Evolutionary conservation across 768 basidiomycete genomes (phyloP).

Genomic region (Amylocystis lapponica): DNA sequence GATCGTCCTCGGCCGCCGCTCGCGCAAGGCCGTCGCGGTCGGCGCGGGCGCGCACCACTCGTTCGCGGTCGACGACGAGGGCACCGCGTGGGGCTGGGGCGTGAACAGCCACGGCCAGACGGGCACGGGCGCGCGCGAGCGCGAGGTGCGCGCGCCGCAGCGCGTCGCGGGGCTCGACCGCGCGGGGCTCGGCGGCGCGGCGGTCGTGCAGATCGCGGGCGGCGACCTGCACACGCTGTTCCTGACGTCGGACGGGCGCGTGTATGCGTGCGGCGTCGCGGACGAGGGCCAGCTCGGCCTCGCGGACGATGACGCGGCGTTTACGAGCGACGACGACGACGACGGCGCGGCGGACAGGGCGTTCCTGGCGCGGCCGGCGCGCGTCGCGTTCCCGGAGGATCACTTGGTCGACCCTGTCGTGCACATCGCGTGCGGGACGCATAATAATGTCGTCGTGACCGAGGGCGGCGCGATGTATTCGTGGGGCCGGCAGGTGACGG

Average conservation of each 20-base stretch:
- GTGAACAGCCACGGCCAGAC: constrained; percentile 39
- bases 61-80: constrained; percentile 39
- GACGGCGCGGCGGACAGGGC: constrained; percentile 37
- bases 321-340: too few species aligned
- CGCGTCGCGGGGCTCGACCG: constrained; percentile 54
- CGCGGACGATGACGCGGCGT: constrained; percentile 56
- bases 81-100: constrained; percentile 45
- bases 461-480: constrained; percentile 57
- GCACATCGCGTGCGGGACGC: constrained; percentile 54
- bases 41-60: constrained; percentile 39
- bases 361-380: constrained; percentile 57
- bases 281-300: constrained; percentile 80
- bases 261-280: constrained; percentile 77
- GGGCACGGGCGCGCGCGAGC: constrained; percentile 20
- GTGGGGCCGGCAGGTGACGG: constrained; percentile 71
- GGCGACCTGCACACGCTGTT: constrained; percentile 88
- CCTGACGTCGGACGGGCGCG: constrained; percentile 71
- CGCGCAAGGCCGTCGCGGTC: constrained; percentile 32
- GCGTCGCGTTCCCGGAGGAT: constrained; percentile 52
- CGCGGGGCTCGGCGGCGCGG: constrained; percentile 43
- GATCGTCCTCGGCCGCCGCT: constrained; percentile 26
- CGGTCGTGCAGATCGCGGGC: constrained; percentile 68
- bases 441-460: constrained; percentile 64
- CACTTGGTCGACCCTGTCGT: constrained; percentile 48
- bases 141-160: constrained; percentile 47